Conservation (phyloP, 2,329 filamentous ascomycete species). For the Fusarium compactum region DNA sequence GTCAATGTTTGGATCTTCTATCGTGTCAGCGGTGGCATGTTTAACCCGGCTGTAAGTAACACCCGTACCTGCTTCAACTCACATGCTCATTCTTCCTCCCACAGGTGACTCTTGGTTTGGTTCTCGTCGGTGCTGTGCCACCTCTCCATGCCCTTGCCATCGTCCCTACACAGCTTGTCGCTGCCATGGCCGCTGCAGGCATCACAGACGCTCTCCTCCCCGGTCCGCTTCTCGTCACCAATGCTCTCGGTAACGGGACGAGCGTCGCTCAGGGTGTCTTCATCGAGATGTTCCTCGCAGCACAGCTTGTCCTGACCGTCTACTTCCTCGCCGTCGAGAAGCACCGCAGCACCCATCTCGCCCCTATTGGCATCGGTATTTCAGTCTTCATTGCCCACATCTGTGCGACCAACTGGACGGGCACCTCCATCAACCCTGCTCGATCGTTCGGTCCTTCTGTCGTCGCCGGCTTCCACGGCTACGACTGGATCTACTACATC, state of each 20-base stretch:
- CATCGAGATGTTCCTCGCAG: conserved; percentile 75
- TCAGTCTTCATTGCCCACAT: conserved; percentile 73
- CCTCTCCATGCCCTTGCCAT: conserved; percentile 64
- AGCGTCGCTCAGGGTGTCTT: conserved; percentile 70
- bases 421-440: conserved; percentile 63
- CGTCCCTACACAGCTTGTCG: conserved; percentile 68
- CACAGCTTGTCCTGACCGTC: conserved; percentile 72
- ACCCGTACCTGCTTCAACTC: not conserved
- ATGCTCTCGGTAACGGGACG: conserved; percentile 64
- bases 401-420: conserved; percentile 60
- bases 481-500: conserved; percentile 69
- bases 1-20: conserved; percentile 70
- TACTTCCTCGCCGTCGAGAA: conserved; percentile 80
- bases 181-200: conserved; percentile 68
- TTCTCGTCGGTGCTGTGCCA: conserved; percentile 69
- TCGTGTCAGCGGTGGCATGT: conserved; percentile 64
- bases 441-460: conserved; percentile 64
- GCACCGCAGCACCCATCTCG: conserved; percentile 77
- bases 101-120: conserved; percentile 68
- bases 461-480: conserved; percentile 56
- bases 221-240: conserved; percentile 65
- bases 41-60: conserved; percentile 62
- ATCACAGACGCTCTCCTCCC: conserved; percentile 70
- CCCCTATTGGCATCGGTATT: conserved; percentile 78
- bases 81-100: conserved; percentile 2